Evolutionary conservation across 2,329 filamentous ascomycete genomes (phyloP), one percentile per base, ranked within the genome.

Genomic region (Graphiopsis chlorocephala): DNA sequence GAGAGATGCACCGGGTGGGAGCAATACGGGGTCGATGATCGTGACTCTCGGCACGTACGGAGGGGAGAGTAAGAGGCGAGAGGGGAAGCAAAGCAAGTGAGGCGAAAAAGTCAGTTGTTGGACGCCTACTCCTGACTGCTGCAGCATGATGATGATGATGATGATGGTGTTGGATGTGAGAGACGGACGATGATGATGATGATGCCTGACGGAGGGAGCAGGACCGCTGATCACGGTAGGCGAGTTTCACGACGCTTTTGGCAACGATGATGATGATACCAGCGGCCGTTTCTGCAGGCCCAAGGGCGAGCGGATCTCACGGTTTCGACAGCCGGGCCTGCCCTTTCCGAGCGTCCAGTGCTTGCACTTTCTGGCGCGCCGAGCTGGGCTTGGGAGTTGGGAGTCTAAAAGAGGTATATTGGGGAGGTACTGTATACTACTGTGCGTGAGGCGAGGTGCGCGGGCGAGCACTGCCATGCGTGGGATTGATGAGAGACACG

Each of bases 261-360:
- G 29, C 23, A 12, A 58, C 15, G 55, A 12, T 45, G 31, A 56
- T 56, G 53, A 56, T 56, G 53, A 38, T 56, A 10, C 45, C 20
- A 29, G 17, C 29, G 23, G 55, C 55, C 55, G 55, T 58, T 58
- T 58, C 55, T 58, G 55, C 55, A 58, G 33, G 38, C 33, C 17
- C 35, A 23, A 58, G 53, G 17, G 53, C 28, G 53, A 56, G 53
- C 53, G 53, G 53, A 31, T 50, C 50, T 53, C 29, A 20, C 50
- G 50, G 53, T 56, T 56, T 56, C 50, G 50, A 53, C 50, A 42
- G 53, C 53, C 53, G 53, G 53, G 28, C 53, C 53, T 56, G 53
- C 14, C 29, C 31, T 56, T 56, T 33, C 53, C 53, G 53, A 56
- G 50, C 10, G n/a, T 8, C 38, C n/a, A 45, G 50, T 31, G 26